These are phyloP conservation scores for Aspergillus heteromorphus DNA, from an alignment of 495 filamentous ascomycete genomes.

Conservation along the genomic window DNA sequence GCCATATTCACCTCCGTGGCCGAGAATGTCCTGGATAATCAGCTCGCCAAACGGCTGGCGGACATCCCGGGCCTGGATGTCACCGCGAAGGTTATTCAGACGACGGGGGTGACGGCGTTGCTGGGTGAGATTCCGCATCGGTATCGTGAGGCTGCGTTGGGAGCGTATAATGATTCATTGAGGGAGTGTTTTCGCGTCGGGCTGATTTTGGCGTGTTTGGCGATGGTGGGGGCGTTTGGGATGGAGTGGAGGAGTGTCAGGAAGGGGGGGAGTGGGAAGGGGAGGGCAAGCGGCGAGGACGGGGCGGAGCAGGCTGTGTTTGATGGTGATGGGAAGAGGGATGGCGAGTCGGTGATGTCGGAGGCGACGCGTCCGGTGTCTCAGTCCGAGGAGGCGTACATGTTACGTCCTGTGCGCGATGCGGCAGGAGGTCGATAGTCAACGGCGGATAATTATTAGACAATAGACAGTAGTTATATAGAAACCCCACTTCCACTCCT, in stretches of 20 bases:
- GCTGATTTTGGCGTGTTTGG: conserved; percentile 22
- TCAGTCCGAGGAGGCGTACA: too few relatives aligned
- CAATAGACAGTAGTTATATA: too few relatives aligned
- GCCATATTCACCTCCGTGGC: conserved; percentile 32
- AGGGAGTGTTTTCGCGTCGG: conserved; percentile 27
- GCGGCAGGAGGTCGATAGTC: too few relatives aligned
- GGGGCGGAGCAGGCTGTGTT: too few relatives aligned
- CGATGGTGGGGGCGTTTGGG: conserved; percentile 23
- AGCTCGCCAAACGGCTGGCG: conserved; percentile 18
- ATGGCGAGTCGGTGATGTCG: too few relatives aligned
- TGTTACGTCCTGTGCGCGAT: too few relatives aligned
- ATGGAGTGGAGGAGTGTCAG: conserved; percentile 42
- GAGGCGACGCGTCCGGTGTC: too few relatives aligned
- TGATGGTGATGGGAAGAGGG: too few relatives aligned
- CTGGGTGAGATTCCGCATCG: conserved; percentile 16
- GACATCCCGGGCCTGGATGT: conserved; percentile 15
- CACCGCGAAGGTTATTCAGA: conserved; percentile 13
- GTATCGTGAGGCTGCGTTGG: conserved; percentile 16
- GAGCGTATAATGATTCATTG: conserved; percentile 28
- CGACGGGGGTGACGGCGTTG: conserved; percentile 25
- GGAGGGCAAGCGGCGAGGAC: too few relatives aligned
- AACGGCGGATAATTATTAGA: too few relatives aligned
- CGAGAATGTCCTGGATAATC: conserved; percentile 28
- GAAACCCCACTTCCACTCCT: too few relatives aligned
- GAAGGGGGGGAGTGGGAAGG: too few relatives aligned